Conservation (phyloP, 768 basidiomycete species). For the Tephrocybe sp. region DNA sequence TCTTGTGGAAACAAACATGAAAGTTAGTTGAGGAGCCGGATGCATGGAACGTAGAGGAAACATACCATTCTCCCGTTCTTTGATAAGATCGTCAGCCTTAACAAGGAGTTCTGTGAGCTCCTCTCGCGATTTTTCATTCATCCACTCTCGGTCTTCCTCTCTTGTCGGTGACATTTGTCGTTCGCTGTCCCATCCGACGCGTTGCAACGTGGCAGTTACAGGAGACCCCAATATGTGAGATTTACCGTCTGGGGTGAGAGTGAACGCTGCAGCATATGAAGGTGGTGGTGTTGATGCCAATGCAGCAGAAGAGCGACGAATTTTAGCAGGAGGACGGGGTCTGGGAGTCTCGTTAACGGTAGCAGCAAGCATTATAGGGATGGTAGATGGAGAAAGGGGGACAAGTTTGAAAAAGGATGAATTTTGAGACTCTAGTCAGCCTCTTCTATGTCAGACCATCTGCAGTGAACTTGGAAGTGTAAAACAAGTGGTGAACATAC, state of each 20-base stretch:
- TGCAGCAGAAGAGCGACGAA: conserved; percentile 43
- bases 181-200: conserved; percentile 22
- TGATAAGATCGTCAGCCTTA: conserved; percentile 74
- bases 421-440: conserved; percentile 3
- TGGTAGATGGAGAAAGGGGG: conserved; percentile 1
- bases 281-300: conserved; percentile 30
- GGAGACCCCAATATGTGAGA: conserved; percentile 30
- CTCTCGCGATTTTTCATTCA: conserved; percentile 65
- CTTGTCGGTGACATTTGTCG: conserved; percentile 18
- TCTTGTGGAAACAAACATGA: conserved; percentile 36
- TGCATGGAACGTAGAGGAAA: conserved; percentile 7
- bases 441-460: background rate
- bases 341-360: conserved; percentile 50
- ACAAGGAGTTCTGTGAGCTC: conserved; percentile 68
- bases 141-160: conserved; percentile 38
- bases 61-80: conserved; percentile 73
- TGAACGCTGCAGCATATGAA: conserved; percentile 45
- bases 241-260: conserved; percentile 25
- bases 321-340: conserved; percentile 69
- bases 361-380: conserved; percentile 29
- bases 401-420: background rate
- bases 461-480: background rate
- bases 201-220: conserved; percentile 32
- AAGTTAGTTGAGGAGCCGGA: conserved; percentile 7
- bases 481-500: conserved; percentile 1